Evolutionary conservation across 805 yeast species (phyloP), one percentile per base, ranked within the genome.

Genomic region (Monosporozyma servazzii): DNA sequence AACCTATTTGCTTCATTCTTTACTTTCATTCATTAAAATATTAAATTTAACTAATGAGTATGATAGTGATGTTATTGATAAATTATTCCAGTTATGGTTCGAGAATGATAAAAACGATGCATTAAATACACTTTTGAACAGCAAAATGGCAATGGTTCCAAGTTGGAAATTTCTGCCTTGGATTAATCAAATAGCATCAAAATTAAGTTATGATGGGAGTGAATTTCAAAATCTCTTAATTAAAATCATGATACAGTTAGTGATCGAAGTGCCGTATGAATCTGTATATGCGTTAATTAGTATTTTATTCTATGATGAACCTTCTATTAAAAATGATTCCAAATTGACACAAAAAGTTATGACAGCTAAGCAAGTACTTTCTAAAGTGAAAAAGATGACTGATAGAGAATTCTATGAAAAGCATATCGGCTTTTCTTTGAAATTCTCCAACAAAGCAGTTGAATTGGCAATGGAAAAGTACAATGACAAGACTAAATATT

Each of bases 71-170:
- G 84, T 79, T 48, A 69, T 84, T 29, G 95, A 88, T 61, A 78
- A 86, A 51, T 84, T 90, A 54, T 84, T 90, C 65, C 85, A 90
- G 0, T 65, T 91, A 10, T 91, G 97, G 95, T 72, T 91, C 40
- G 86, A 83, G 54, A 75, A 80, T 56, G 73, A 81, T 2, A 62
- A 64, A 5, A 72, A 73, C 33, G 74, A 66, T 1, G 64, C 60
- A 0, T 68, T 85, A 5, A 82, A 79, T 55, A 54, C 51, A 3
- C 57, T 67, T 8, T 70, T 86, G 9, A 59, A 59, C 13, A 57
- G 62, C 2, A 67, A 70, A 4, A 59, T 84, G 2, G 48, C 60
- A 0, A 47, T 48, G 0, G 66, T 87, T 18, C 85, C 95, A 0
- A 72, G 77, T 13, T 71, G 73, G 60, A 82, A 82, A 57, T 78